A percentile compares a stretch with the other conserved stretches of the same genome.
Evolutionary conservation across 805 yeast species (phyloP).

Genomic region (Hanseniaspora hatyaiensis): DNA sequence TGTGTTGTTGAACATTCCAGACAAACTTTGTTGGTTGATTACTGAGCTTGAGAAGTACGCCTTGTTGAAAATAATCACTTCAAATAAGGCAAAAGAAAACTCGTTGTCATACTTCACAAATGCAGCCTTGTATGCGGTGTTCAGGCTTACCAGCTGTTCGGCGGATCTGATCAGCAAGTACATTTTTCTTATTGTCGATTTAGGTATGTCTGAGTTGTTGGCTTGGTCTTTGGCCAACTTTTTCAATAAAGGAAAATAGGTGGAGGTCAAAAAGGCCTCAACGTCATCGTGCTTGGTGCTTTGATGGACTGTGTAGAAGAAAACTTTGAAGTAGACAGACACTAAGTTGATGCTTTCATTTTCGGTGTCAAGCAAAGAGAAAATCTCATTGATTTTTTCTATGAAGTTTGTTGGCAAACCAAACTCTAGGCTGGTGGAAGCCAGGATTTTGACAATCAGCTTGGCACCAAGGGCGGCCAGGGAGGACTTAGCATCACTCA

Average conservation of each 20-base stretch:
- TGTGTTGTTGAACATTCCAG: conserved; percentile 4
- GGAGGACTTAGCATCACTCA: neutral
- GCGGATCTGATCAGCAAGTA: conserved; percentile 12
- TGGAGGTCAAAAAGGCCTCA: conserved; percentile 7
- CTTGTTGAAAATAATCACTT: conserved; percentile 8
- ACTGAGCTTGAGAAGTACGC: neutral
- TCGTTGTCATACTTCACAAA: conserved; percentile 12
- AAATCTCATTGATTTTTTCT: neutral
- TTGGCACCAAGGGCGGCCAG: conserved; percentile 1
- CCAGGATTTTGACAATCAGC: conserved; percentile 1
- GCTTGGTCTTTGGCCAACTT: neutral
- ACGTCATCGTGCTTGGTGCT: neutral
- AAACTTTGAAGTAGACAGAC: conserved; percentile 5
- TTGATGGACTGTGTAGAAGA: neutral
- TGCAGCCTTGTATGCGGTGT: neutral
- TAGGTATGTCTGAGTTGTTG: neutral
- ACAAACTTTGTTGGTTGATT: neutral
- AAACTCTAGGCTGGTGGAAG: conserved; percentile 2
- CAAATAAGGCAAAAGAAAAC: conserved; percentile 1
- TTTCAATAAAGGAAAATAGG: conserved; percentile 3
- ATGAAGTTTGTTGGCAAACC: conserved; percentile 7
- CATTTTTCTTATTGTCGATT: conserved; percentile 7
- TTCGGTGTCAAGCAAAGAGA: conserved; percentile 1
- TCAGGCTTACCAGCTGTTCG: conserved; percentile 9
- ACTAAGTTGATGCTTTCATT: conserved; percentile 5